Conservation (phyloP, 495 filamentous ascomycete species). For the Xylaria sp. region DNA sequence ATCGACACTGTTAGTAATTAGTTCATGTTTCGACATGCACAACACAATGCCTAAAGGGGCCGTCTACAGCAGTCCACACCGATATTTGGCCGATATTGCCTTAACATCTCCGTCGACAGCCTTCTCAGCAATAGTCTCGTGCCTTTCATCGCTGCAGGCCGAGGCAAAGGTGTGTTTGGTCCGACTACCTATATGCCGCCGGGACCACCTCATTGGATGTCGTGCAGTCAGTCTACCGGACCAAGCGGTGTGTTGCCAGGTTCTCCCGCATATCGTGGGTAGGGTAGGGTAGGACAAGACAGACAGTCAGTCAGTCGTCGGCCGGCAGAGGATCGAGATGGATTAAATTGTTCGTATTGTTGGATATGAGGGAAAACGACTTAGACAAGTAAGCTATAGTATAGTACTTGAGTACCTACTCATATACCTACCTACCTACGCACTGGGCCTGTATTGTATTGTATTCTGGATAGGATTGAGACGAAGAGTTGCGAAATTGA, state of each 20-base stretch:
- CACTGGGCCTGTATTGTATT: no score
- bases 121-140: neutral
- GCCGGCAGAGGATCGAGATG: neutral
- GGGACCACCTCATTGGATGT: neutral
- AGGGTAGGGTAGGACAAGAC: constrained; percentile 5
- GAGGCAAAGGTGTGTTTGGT: no score
- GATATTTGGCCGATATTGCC: neutral
- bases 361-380: neutral
- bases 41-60: constrained; percentile 6
- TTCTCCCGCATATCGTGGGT: neutral
- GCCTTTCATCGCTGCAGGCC: neutral
- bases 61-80: neutral
- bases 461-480: no score
- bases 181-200: neutral
- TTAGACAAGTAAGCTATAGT: neutral
- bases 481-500: neutral
- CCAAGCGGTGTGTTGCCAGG: constrained; percentile 6
- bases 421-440: no score
- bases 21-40: neutral
- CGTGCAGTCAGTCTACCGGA: neutral
- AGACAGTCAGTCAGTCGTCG: neutral
- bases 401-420: no score
- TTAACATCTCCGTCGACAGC: neutral
- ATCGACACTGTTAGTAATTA: constrained; percentile 2
- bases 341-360: neutral